phyloP scores from a whole-genome alignment of 345 rosid genomes.

The Populus simonii region DNA sequence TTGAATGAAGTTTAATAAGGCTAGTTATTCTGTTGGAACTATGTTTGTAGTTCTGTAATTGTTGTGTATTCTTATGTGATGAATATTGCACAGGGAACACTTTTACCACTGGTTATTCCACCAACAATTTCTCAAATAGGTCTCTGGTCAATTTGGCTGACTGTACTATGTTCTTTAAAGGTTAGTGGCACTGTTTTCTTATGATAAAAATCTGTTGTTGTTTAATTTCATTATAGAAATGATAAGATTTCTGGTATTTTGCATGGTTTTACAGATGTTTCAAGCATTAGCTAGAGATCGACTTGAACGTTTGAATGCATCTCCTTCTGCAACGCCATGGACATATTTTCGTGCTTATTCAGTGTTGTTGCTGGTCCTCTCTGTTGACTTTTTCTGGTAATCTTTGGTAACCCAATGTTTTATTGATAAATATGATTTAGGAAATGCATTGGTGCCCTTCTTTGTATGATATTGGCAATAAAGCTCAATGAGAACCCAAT shows the following conservation, averaged over 20 bases:
- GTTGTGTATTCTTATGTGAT: constrained; percentile 2
- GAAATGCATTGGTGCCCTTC: not conserved
- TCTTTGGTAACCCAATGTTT: constrained; percentile 18
- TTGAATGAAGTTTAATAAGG: constrained; percentile 1
- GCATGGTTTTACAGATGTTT: constrained; percentile 62
- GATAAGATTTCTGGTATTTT: constrained; percentile 3
- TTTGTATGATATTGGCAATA: not conserved
- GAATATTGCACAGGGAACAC: constrained; percentile 65
- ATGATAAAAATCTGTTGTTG: constrained; percentile 8
- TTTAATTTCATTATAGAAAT: constrained; percentile 14
- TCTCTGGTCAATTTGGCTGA: constrained; percentile 89
- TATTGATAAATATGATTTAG: not conserved
- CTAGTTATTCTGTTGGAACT: not conserved
- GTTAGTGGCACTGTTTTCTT: constrained; percentile 30
- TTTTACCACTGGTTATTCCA: constrained; percentile 85
- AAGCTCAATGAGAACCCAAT: not conserved
- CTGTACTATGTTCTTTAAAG: constrained; percentile 81
- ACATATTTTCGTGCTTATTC: constrained; percentile 86
- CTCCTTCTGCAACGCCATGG: constrained; percentile 90
- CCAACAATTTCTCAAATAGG: constrained; percentile 75
- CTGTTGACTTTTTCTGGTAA: constrained; percentile 79
- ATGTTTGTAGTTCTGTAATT: constrained; percentile 3
- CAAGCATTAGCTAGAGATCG: constrained; percentile 99
- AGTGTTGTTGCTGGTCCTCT: constrained; percentile 67
- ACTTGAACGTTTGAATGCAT: constrained; percentile 89